phyloP scores from a whole-genome alignment of 2,329 filamentous ascomycete genomes.

The Pleomassaria siparia region DNA sequence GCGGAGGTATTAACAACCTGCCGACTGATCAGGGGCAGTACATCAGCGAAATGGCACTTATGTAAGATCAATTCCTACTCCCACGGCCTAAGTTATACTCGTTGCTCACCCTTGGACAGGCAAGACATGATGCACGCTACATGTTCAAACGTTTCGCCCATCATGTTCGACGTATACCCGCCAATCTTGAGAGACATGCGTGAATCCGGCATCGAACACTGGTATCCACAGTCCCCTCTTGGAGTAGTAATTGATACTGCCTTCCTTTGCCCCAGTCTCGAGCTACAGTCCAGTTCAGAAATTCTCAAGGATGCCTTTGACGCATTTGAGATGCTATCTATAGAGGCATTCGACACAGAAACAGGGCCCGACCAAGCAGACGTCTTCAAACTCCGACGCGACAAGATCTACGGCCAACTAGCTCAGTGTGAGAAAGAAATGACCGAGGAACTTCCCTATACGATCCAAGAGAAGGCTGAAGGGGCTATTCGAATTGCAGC shows the following conservation, averaged over 20 bases:
- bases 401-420: slow-evolving; percentile 10
- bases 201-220: slow-evolving; percentile 2
- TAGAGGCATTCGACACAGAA: slow-evolving; percentile 14
- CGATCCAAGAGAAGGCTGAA: slow-evolving; percentile 6
- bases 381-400: slow-evolving; percentile 7
- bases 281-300: slow-evolving; percentile 10
- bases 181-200: slow-evolving; percentile 13
- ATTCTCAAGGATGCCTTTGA: slow-evolving; percentile 18
- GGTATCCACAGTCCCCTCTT: slow-evolving; percentile 19
- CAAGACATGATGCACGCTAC: slow-evolving; percentile 17
- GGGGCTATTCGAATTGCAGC: slow-evolving; percentile 12
- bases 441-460: slow-evolving; percentile 2
- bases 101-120: slow-evolving; percentile 4
- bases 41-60: slow-evolving; percentile 12
- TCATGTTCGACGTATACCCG: slow-evolving; percentile 11
- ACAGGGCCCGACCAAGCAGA: slow-evolving; percentile 11
- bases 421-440: not conserved
- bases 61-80: slow-evolving; percentile 8
- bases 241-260: slow-evolving; percentile 10
- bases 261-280: slow-evolving; percentile 1
- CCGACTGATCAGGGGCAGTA: slow-evolving; percentile 10
- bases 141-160: slow-evolving; percentile 16
- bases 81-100: not conserved
- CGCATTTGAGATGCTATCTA: slow-evolving; percentile 17
- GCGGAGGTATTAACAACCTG: slow-evolving; percentile 14